These are phyloP conservation scores for Colletotrichum sp. DNA, from an alignment of 2,329 filamentous ascomycete genomes.

Conservation along the genomic window DNA sequence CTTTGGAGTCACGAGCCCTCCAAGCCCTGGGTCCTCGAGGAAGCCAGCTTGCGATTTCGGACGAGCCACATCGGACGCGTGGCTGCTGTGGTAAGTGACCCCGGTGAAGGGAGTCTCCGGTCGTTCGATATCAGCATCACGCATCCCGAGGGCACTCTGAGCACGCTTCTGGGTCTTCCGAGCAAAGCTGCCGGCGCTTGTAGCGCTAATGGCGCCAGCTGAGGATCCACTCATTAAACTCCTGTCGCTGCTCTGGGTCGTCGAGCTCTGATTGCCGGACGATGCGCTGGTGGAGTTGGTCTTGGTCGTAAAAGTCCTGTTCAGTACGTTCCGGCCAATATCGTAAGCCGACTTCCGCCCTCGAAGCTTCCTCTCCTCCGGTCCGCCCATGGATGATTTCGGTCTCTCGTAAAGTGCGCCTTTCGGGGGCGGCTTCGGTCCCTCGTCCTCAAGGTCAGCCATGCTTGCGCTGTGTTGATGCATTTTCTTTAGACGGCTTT, in stretches of 20 bases:
- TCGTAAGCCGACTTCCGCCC: conserved; percentile 81
- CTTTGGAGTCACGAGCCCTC: conserved; percentile 78
- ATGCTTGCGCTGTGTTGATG: conserved; percentile 62
- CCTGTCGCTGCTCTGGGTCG: conserved; percentile 78
- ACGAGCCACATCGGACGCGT: conserved; percentile 67
- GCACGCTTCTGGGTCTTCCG: conserved; percentile 70
- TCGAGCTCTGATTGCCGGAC: conserved; percentile 71
- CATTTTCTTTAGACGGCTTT: conserved; percentile 76
- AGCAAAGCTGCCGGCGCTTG: conserved; percentile 91
- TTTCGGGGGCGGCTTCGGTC: conserved; percentile 69
- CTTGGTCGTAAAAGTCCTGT: conserved; percentile 85
- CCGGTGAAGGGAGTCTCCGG: conserved; percentile 73
- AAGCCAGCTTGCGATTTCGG: conserved; percentile 71
- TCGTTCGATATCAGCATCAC: conserved; percentile 58
- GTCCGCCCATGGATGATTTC: conserved; percentile 61
- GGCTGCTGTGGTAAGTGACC: conserved; percentile 90
- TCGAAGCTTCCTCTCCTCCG: conserved; percentile 52
- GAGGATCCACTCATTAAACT: conserved; percentile 95
- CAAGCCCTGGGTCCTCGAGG: conserved; percentile 72
- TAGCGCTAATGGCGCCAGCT: conserved; percentile 89
- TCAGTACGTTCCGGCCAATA: conserved; percentile 70
- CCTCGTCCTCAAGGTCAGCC: conserved; percentile 51
- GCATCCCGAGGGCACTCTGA: conserved; percentile 68
- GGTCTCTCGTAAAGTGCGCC: conserved; percentile 55
- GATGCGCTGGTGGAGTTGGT: conserved; percentile 84